These are phyloP conservation scores for Geotrichum reessii DNA, from an alignment of 1,139 yeast genomes.

Conservation along the genomic window DNA sequence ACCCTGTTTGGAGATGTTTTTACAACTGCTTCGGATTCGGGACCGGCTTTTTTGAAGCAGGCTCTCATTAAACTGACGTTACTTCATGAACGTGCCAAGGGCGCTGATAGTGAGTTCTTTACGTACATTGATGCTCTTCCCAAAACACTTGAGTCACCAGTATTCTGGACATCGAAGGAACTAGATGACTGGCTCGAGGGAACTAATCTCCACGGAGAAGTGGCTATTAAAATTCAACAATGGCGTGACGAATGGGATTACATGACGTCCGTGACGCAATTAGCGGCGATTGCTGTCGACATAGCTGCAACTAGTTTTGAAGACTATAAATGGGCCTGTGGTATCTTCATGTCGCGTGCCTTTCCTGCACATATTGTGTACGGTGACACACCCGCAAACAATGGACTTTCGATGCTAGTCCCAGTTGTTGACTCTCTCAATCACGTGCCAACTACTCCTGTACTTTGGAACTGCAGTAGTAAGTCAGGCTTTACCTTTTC, in stretches of 20 bases:
- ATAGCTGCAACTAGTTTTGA: conserved; percentile 22
- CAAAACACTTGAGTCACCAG: conserved; percentile 12
- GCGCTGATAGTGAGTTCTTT: background rate
- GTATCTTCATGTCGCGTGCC: conserved; percentile 68
- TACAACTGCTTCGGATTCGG: background rate
- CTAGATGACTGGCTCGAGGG: conserved; percentile 48
- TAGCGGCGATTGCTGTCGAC: conserved; percentile 16
- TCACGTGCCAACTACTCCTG: conserved; percentile 57
- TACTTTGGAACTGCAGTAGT: conserved; percentile 51
- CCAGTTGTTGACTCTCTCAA: conserved; percentile 79
- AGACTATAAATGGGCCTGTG: conserved; percentile 66
- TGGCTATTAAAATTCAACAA: conserved; percentile 24
- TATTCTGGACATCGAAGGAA: conserved; percentile 38
- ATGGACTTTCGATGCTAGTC: conserved; percentile 59
- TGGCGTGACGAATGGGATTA: conserved; percentile 34
- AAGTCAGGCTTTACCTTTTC: conserved; percentile 27
- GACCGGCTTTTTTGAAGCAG: conserved; percentile 16
- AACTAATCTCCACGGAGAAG: conserved; percentile 47
- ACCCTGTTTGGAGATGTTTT: conserved; percentile 19
- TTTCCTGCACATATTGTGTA: conserved; percentile 57
- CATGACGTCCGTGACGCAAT: background rate
- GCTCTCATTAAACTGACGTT: conserved; percentile 25
- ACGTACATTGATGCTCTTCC: conserved; percentile 16
- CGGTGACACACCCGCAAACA: conserved; percentile 30
- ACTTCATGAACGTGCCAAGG: conserved; percentile 19